Conservation (phyloP, 2,329 filamentous ascomycete genomes). For the Ophiocordyceps robertsii region DNA sequence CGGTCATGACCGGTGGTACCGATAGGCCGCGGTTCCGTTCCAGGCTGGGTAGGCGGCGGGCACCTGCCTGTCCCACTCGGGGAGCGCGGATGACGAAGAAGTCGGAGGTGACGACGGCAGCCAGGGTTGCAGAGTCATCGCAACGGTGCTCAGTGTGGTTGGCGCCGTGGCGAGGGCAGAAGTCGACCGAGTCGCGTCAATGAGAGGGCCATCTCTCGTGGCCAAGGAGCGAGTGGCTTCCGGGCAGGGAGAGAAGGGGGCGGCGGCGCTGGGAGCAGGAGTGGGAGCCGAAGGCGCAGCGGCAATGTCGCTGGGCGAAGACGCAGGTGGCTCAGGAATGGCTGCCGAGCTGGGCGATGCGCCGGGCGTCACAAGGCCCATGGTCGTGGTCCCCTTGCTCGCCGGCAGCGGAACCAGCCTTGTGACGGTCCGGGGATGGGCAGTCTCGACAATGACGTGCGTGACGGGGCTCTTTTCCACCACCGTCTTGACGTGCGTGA, state of each 20-base stretch:
- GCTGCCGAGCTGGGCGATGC: neutral
- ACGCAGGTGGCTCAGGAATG: neutral
- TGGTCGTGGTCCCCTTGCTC: neutral
- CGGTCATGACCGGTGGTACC: neutral
- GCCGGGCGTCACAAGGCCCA: neutral
- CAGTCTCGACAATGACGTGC: conserved; percentile 13
- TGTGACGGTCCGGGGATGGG: conserved; percentile 14
- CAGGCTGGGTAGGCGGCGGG: conserved; percentile 8
- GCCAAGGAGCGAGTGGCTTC: neutral
- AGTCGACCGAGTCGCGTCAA: neutral
- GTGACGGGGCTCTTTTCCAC: conserved; percentile 13
- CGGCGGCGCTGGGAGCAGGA: neutral
- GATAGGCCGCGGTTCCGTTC: conserved; percentile 21
- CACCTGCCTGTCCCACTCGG: neutral
- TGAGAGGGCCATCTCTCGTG: neutral
- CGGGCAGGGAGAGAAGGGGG: neutral
- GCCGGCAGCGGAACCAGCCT: conserved; percentile 11
- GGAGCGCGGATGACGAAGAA: conserved; percentile 9
- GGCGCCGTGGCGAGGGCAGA: neutral
- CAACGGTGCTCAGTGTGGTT: conserved; percentile 2
- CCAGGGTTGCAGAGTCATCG: neutral
- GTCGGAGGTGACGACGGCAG: conserved; percentile 2
- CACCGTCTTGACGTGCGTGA: conserved; percentile 19
- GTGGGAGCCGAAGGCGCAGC: neutral
- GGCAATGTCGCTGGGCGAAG: neutral